Evolutionary conservation across 148 eudicot species (phyloP).

Genomic region (Rhododendron mucronatum): DNA sequence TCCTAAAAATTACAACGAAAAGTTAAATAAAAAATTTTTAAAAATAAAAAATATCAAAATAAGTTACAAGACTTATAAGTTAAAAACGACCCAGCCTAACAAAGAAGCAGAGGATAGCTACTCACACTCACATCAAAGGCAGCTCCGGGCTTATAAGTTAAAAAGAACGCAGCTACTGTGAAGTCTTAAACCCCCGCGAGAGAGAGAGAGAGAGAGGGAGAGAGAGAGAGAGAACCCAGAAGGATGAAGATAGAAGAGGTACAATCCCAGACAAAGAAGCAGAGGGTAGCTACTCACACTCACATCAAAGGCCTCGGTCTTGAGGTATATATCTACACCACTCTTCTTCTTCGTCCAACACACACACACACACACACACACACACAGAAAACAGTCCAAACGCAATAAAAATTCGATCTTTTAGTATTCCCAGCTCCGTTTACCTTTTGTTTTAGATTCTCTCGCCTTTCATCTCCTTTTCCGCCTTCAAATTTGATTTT

Average conservation of each 20-base stretch:
- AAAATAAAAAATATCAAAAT: too few species aligned
- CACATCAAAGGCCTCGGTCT: conserved; percentile 99
- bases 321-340: conserved; percentile 36
- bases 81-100: too few species aligned
- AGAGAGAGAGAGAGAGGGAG: background rate
- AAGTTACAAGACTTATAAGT: too few species aligned
- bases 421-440: background rate
- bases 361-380: background rate
- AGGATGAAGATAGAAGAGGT: conserved; percentile 93
- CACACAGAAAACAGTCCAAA: background rate
- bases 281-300: conserved; percentile 90
- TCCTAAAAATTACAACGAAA: too few species aligned
- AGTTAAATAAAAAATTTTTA: too few species aligned
- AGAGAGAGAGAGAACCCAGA: background rate
- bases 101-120: too few species aligned
- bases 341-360: background rate
- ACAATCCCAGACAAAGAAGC: conserved; percentile 89
- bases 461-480: background rate
- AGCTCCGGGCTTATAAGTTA: too few species aligned
- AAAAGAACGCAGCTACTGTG: too few species aligned
- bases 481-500: background rate
- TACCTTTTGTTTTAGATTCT: background rate
- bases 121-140: too few species aligned
- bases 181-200: background rate
- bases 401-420: background rate